Evolutionary conservation across 805 yeast species (phyloP), one percentile per base, ranked within the genome.

Genomic region (Teunomyces lycoperdinae): DNA sequence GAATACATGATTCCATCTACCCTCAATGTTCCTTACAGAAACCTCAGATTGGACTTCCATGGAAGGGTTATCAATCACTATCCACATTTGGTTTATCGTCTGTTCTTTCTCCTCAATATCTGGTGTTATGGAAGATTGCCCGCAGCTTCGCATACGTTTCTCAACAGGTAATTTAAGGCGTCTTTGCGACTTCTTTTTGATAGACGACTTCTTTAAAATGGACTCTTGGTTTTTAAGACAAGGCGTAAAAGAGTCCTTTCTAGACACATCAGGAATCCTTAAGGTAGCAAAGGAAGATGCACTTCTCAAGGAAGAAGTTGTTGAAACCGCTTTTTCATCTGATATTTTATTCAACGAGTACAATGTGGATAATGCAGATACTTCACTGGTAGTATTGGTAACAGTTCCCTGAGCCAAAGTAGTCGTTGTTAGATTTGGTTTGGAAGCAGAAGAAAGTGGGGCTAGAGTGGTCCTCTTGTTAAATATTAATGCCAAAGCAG

Each of bases 1-100:
- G 56, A 89, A 89, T 1, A 90, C 96, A 65, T 87, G 89, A 47
- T 84, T 84, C 99, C 99, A 94, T 49, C 96, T 78, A 5, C 96
- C 92, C 13, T 38, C 41, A 40, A 81, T 83, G n/a, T 82, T 76
- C 7, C 83, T 69, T 11, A 26, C 29, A 47, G 80, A 76, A 9
- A 78, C 76, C 44, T 81, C 84, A 2, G 76, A 68, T 29, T 77
- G 75, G 4, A 80, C 70, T 5, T 84, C 84, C 49, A 79, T 79
- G 0, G 97, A 89, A 0, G 97, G 97, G 56, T 91, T 92, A 3
- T 53, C 51, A 9, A 73, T 61, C 13, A 62, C 66, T 33, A 65
- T 61, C 75, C 77, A 73, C 42, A 65, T 65, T 6, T 28, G 39
- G 42, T 50, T 47, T 9, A 41, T 41, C 14, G 14, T 29, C 3